A percentile compares a stretch with the other conserved stretches of the same genome.
Evolutionary conservation across 331 rosid species (phyloP).

Genomic region (Prunus yedoensis): DNA sequence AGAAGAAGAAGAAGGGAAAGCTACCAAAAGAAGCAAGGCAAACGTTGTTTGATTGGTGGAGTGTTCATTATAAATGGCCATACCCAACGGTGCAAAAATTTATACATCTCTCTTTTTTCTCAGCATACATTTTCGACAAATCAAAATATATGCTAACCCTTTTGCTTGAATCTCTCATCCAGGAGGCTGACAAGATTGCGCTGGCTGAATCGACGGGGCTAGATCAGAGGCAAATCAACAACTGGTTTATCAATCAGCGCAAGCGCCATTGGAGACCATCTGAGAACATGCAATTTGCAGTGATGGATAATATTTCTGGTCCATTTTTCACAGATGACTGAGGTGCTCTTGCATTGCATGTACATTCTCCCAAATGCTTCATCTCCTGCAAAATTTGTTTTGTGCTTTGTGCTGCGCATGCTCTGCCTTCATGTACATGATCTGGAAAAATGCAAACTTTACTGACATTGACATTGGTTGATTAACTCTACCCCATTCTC

Average conservation of each 20-base stretch:
- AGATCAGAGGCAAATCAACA: slow-evolving; percentile 91
- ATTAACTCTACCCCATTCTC: neutral
- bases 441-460: slow-evolving; percentile 29
- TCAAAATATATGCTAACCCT: too few relatives aligned
- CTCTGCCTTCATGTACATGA: slow-evolving; percentile 17
- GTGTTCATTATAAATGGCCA: slow-evolving; percentile 84
- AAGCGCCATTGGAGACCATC: slow-evolving; percentile 98
- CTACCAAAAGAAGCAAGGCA: slow-evolving; percentile 92
- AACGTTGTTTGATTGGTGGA: slow-evolving; percentile 85
- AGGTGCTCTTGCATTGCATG: slow-evolving; percentile 29
- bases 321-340: slow-evolving; percentile 47
- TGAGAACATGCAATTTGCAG: slow-evolving; percentile 70
- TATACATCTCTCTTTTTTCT: neutral
- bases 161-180: neutral
- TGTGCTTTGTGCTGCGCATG: neutral
- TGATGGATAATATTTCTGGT: slow-evolving; percentile 57
- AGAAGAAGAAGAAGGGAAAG: slow-evolving; percentile 92
- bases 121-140: neutral
- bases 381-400: neutral
- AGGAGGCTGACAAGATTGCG: slow-evolving; percentile 86
- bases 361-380: slow-evolving; percentile 17
- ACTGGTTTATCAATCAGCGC: slow-evolving; percentile 95
- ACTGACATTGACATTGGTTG: slow-evolving; percentile 16
- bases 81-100: slow-evolving; percentile 74
- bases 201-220: slow-evolving; percentile 80